These are phyloP conservation scores for Mimosa pudica DNA, from an alignment of 306 rosid species.

Conservation along the genomic window DNA sequence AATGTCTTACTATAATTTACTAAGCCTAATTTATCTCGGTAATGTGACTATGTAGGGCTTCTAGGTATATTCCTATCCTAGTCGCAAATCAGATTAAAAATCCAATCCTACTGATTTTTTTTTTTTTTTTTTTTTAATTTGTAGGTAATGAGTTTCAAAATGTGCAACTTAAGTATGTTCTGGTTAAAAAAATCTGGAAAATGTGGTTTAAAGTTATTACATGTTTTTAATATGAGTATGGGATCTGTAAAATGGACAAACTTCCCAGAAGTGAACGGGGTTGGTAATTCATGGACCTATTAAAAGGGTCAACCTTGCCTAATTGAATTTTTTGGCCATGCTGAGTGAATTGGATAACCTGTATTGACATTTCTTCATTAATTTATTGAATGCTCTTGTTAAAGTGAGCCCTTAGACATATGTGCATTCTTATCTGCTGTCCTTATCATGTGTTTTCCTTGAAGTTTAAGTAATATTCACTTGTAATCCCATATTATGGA, in stretches of 20 bases:
- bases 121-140: neutral
- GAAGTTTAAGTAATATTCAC: neutral
- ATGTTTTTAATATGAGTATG: neutral
- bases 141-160: neutral
- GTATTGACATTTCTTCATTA: neutral
- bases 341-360: neutral
- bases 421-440: neutral
- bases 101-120: too few relatives aligned
- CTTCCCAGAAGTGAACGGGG: neutral
- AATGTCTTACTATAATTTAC: too few relatives aligned
- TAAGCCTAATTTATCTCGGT: too few relatives aligned
- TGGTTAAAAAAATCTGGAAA: neutral
- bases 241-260: neutral
- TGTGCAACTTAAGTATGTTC: neutral
- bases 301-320: neutral
- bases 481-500: slow-evolving; percentile 8
- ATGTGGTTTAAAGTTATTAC: neutral
- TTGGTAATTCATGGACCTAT: neutral
- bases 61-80: too few relatives aligned
- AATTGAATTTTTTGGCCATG: neutral
- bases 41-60: too few relatives aligned
- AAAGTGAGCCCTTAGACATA: neutral
- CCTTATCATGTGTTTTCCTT: neutral
- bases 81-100: too few relatives aligned
- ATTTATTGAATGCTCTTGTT: neutral